Percentiles rank a stretch among this genome's conserved stretches.
These are phyloP conservation scores for Colletotrichum coccodes DNA, from an alignment of 2,329 filamentous ascomycete species.

Conservation along the genomic window DNA sequence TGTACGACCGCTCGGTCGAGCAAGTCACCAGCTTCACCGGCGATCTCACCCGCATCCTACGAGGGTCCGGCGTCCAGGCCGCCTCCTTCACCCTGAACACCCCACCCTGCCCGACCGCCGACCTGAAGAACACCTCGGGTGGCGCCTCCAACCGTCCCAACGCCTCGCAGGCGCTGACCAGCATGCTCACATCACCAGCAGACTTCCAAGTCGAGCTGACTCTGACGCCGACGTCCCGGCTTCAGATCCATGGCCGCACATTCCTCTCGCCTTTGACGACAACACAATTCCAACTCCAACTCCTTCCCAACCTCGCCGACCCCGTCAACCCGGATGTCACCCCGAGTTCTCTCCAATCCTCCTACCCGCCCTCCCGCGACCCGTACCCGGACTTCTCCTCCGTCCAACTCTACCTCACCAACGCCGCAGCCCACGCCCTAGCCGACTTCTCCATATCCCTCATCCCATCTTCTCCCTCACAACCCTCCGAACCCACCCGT, in stretches of 20 bases:
- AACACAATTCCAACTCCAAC: slow-evolving; percentile 54
- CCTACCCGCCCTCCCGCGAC: slow-evolving; percentile 56
- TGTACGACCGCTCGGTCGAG: slow-evolving; percentile 53
- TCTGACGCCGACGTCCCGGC: slow-evolving; percentile 53
- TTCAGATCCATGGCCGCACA: slow-evolving; percentile 57
- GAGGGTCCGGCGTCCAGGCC: slow-evolving; percentile 54
- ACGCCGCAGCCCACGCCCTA: slow-evolving; percentile 53
- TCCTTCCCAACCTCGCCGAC: slow-evolving; percentile 45
- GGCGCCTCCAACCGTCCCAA: slow-evolving; percentile 48
- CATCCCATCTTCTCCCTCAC: slow-evolving; percentile 1
- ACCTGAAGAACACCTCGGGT: slow-evolving; percentile 38
- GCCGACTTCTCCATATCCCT: slow-evolving; percentile 45
- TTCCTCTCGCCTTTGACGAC: slow-evolving; percentile 53
- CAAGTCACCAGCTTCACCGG: slow-evolving; percentile 54
- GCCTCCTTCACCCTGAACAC: slow-evolving; percentile 55
- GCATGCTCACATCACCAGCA: slow-evolving; percentile 52
- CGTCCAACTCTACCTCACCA: slow-evolving; percentile 57
- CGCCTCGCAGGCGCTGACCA: slow-evolving; percentile 56
- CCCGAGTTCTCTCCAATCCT: slow-evolving; percentile 45
- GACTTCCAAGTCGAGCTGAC: slow-evolving; percentile 54
- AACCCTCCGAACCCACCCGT: slow-evolving; percentile 7
- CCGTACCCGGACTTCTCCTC: slow-evolving; percentile 56
- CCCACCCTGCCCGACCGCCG: slow-evolving; percentile 42
- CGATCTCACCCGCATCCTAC: slow-evolving; percentile 54
- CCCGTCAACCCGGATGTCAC: slow-evolving; percentile 34